phyloP scores from a whole-genome alignment of 345 rosid genomes.

The Hypericum perforatum region DNA sequence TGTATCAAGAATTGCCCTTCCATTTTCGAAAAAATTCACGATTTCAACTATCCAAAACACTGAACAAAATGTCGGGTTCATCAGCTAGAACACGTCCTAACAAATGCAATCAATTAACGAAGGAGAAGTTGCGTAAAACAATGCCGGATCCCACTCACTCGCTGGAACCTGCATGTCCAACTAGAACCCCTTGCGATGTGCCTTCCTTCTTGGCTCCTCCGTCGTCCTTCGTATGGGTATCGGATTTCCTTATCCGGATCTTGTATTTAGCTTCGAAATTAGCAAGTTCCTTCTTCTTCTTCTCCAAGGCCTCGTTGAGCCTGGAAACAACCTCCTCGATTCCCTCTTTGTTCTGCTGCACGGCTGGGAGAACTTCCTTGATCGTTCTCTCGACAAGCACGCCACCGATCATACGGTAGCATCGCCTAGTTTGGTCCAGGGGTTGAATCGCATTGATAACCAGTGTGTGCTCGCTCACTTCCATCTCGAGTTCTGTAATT shows the following conservation, averaged over 20 bases:
- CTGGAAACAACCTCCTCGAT: conserved; percentile 78
- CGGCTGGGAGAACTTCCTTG: conserved; percentile 89
- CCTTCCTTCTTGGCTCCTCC: conserved; percentile 63
- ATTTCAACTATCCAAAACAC: too few relatives aligned
- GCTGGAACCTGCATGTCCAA: conserved; percentile 65
- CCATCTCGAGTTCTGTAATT: conserved; percentile 94
- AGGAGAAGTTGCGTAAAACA: too few relatives aligned
- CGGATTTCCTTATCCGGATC: conserved; percentile 68
- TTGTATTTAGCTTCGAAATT: conserved; percentile 80
- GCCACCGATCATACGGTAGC: conserved; percentile 92
- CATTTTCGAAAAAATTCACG: too few relatives aligned
- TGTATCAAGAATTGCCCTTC: too few relatives aligned
- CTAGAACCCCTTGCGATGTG: conserved; percentile 93
- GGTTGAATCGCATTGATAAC: conserved; percentile 85
- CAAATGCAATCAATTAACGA: too few relatives aligned
- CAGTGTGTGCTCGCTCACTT: conserved; percentile 74
- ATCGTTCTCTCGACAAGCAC: conserved; percentile 90
- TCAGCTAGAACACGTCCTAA: too few relatives aligned
- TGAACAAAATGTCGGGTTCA: too few relatives aligned
- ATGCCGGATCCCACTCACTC: conserved; percentile 14
- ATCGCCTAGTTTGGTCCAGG: conserved; percentile 68
- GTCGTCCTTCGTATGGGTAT: conserved; percentile 34
- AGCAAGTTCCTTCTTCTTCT: conserved; percentile 67
- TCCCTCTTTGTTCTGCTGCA: conserved; percentile 85
- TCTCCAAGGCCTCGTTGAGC: conserved; percentile 74